A percentile compares a stretch with the other conserved stretches of the same genome.
Evolutionary conservation across 805 yeast species (phyloP).

Genomic region (Saccharomycopsis selenospora): DNA sequence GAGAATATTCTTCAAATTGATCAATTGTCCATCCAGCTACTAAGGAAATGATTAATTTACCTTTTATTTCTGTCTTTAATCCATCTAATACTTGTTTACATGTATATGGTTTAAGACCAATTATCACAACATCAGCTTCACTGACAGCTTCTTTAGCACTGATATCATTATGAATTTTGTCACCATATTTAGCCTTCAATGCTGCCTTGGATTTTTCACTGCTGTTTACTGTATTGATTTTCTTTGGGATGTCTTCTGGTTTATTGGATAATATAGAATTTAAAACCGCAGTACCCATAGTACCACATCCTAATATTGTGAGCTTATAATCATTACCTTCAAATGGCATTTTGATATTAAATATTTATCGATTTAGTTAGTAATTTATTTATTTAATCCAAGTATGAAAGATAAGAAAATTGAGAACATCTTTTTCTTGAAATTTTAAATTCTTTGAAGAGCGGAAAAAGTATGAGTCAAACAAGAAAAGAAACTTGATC

Average conservation of each 20-base stretch:
- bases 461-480: too few species aligned
- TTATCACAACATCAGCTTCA: slow-evolving; percentile 59
- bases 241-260: slow-evolving; percentile 45
- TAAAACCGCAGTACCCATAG: slow-evolving; percentile 90
- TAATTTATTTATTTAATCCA: too few species aligned
- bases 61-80: slow-evolving; percentile 40
- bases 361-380: not conserved
- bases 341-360: slow-evolving; percentile 11
- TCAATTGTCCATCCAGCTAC: slow-evolving; percentile 90
- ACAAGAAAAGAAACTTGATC: too few species aligned
- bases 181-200: slow-evolving; percentile 44
- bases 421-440: too few species aligned
- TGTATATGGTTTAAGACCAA: slow-evolving; percentile 87
- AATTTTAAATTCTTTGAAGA: too few species aligned
- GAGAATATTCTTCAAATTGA: slow-evolving; percentile 47
- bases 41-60: slow-evolving; percentile 64
- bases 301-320: slow-evolving; percentile 86
- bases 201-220: slow-evolving; percentile 43
- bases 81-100: slow-evolving; percentile 52
- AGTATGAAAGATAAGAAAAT: too few species aligned
- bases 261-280: slow-evolving; percentile 60
- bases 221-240: slow-evolving; percentile 72
- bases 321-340: slow-evolving; percentile 41
- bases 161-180: slow-evolving; percentile 39
- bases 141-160: slow-evolving; percentile 52